Evolutionary conservation across 2,329 filamentous ascomycete species (phyloP).

Genomic region (Hypoxylon sp.): DNA sequence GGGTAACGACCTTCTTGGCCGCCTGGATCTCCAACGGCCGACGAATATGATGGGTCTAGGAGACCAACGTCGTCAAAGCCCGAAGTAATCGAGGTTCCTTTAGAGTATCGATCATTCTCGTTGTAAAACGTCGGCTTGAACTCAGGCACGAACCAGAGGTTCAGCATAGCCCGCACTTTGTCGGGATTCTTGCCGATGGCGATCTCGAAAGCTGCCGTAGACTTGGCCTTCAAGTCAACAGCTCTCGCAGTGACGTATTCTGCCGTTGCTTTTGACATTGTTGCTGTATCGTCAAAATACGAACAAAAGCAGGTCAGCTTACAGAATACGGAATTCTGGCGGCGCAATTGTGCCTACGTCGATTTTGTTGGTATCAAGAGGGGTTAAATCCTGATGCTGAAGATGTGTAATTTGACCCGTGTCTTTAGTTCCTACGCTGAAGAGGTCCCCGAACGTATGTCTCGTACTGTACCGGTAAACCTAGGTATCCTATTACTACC

Average conservation of each 20-base stretch:
- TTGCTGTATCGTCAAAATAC: constrained; percentile 5
- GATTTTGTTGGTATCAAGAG: neutral
- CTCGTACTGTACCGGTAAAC: neutral
- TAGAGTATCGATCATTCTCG: constrained; percentile 22
- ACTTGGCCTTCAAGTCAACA: constrained; percentile 43
- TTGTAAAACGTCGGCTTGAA: constrained; percentile 49
- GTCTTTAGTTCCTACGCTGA: neutral
- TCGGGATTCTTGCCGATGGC: constrained; percentile 45
- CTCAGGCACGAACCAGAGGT: constrained; percentile 48
- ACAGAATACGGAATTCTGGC: neutral
- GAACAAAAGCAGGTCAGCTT: constrained; percentile 1
- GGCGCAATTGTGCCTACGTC: neutral
- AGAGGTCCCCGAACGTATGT: neutral
- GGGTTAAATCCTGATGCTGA: neutral
- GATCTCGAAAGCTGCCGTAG: constrained; percentile 42
- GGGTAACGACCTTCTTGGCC: constrained; percentile 45
- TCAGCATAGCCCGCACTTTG: constrained; percentile 48
- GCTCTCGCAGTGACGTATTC: constrained; percentile 41
- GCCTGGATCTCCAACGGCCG: constrained; percentile 34
- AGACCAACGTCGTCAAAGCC: constrained; percentile 47
- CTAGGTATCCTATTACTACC: neutral
- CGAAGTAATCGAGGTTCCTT: constrained; percentile 10
- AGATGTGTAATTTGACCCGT: too few relatives aligned
- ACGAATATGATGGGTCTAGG: constrained; percentile 34
- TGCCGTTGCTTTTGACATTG: constrained; percentile 34